Evolutionary conservation across 192 early-diverging fungal genomes (phyloP).

Genomic region (Oehlia diaphana): DNA sequence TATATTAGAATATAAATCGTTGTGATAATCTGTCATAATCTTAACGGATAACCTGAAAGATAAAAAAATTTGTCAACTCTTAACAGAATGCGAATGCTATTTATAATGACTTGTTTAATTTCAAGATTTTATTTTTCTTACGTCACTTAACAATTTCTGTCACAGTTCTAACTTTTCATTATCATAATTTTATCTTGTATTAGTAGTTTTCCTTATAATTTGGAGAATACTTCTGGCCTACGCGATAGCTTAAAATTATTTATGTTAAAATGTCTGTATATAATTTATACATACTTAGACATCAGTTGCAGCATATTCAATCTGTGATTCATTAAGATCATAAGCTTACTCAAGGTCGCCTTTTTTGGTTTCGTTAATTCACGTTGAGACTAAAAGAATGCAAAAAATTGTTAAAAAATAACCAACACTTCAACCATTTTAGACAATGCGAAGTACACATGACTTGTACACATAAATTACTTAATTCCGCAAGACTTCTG

Average conservation of each 20-base stretch:
- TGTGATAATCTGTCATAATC: no score
- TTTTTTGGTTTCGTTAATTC: background rate
- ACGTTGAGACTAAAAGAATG: background rate
- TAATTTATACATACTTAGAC: slow-evolving; percentile 5
- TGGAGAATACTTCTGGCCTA: background rate
- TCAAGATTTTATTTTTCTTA: no score
- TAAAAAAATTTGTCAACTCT: background rate
- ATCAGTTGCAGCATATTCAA: background rate
- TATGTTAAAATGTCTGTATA: background rate
- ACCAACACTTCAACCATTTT: slow-evolving; percentile 3
- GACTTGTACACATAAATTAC: slow-evolving; percentile 8
- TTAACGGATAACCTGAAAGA: no score
- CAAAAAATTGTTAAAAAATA: background rate
- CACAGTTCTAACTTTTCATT: background rate
- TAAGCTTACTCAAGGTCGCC: background rate
- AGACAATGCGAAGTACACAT: background rate
- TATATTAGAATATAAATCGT: no score
- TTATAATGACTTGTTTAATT: background rate
- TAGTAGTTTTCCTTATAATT: background rate
- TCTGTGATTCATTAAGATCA: background rate
- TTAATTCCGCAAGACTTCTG: background rate
- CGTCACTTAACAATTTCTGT: no score
- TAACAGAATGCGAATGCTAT: background rate
- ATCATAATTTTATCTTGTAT: background rate
- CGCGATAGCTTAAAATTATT: background rate